Percentiles rank a stretch among this genome's conserved stretches.
Conservation (phyloP, 2,329 filamentous ascomycete species). For the Basipetospora chlamydospora region DNA sequence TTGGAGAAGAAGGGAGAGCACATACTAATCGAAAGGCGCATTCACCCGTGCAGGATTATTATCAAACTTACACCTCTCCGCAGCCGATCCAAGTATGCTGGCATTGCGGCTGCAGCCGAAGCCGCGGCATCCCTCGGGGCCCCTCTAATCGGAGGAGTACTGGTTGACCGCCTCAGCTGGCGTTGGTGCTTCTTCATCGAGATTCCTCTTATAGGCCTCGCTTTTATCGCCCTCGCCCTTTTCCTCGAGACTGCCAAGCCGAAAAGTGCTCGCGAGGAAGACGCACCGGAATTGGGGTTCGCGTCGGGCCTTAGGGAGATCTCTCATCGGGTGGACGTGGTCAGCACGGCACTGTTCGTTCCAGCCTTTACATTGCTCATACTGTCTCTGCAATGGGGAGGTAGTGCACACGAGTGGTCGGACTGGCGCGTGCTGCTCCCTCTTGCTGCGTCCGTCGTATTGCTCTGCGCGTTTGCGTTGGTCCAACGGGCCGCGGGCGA, state of each 20-base stretch:
- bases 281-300: not conserved
- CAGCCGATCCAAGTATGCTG: not conserved
- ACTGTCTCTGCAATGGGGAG: constrained; percentile 34
- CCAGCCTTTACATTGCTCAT: constrained; percentile 28
- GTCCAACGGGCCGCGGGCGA: constrained; percentile 20
- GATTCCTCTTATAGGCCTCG: constrained; percentile 20
- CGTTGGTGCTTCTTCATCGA: constrained; percentile 28
- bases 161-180: constrained; percentile 21
- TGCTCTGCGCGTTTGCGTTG: constrained; percentile 15
- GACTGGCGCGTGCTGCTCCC: constrained; percentile 19
- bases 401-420: constrained; percentile 18
- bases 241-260: constrained; percentile 11
- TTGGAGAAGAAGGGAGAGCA: not conserved
- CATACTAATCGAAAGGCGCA: not conserved
- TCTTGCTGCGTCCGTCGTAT: constrained; percentile 18
- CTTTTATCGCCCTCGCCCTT: constrained; percentile 16
- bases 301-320: not conserved
- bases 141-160: constrained; percentile 19
- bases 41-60: not conserved
- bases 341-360: constrained; percentile 17
- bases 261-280: not conserved
- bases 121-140: constrained; percentile 19
- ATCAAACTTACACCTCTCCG: not conserved
- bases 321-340: constrained; percentile 8
- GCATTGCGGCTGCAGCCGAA: not conserved